phyloP scores from a whole-genome alignment of 2,329 filamentous ascomycete genomes.

The Cryoendolithus antarcticus region DNA sequence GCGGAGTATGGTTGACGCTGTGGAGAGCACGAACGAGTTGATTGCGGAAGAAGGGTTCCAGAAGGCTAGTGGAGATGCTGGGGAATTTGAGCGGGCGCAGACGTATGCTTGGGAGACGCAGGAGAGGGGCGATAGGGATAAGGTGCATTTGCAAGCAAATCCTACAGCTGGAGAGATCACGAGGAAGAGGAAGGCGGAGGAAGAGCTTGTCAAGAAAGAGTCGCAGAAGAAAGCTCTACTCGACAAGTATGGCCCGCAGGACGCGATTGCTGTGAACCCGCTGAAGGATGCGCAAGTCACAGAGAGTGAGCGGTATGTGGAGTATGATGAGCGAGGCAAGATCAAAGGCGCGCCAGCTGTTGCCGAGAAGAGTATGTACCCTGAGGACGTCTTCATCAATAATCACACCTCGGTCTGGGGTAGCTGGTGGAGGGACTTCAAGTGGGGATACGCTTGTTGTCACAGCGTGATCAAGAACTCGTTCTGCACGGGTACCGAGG shows the following conservation, averaged over 20 bases:
- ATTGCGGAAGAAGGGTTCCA: constrained; percentile 92
- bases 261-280: constrained; percentile 41
- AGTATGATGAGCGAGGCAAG: constrained; percentile 82
- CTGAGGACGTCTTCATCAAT: constrained; percentile 75
- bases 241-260: constrained; percentile 70
- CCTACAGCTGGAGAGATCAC: constrained; percentile 82
- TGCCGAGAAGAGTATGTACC: constrained; percentile 76
- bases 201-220: constrained; percentile 55
- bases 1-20: constrained; percentile 74
- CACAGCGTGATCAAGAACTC: constrained; percentile 91
- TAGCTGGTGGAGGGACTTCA: constrained; percentile 92
- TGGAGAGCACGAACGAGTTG: constrained; percentile 63
- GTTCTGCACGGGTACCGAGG: constrained; percentile 89
- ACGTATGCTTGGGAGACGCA: constrained; percentile 91
- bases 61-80: constrained; percentile 76
- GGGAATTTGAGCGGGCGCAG: constrained; percentile 82
- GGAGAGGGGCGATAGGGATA: constrained; percentile 65
- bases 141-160: constrained; percentile 86
- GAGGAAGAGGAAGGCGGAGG: constrained; percentile 66
- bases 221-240: constrained; percentile 58
- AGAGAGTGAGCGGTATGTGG: constrained; percentile 77
- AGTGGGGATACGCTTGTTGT: constrained; percentile 94
- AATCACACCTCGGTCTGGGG: constrained; percentile 93
- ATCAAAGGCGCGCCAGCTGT: constrained; percentile 78
- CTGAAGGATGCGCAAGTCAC: constrained; percentile 56